Evolutionary conservation across 345 rosid species (phyloP).

Genomic region (Sisymbrium altissimum): DNA sequence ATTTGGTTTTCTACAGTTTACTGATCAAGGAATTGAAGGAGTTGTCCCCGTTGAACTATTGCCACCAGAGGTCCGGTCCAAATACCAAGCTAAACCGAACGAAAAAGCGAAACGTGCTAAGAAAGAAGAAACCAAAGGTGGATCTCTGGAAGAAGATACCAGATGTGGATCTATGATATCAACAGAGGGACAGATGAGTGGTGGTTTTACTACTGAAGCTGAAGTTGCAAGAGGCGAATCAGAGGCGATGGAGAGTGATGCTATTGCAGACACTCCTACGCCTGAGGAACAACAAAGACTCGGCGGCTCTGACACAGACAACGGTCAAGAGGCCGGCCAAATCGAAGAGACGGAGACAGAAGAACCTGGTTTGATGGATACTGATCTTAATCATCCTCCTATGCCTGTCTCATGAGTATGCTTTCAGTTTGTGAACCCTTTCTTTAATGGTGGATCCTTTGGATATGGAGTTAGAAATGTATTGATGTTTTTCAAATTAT

Average conservation of each 20-base stretch:
- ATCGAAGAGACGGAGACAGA: constrained; percentile 80
- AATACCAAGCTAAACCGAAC: constrained; percentile 81
- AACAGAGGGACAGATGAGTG: constrained; percentile 63
- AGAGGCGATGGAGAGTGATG: constrained; percentile 68
- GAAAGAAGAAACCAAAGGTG: constrained; percentile 71
- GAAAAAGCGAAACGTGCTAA: constrained; percentile 88
- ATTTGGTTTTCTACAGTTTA: constrained; percentile 56
- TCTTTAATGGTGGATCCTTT: too few species aligned
- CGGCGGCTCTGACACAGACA: constrained; percentile 64
- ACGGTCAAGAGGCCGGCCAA: constrained; percentile 75
- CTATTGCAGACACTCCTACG: constrained; percentile 41
- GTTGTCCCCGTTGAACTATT: constrained; percentile 91
- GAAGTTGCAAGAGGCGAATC: constrained; percentile 58
- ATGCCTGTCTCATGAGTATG: constrained; percentile 5
- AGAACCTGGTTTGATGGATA: constrained; percentile 46
- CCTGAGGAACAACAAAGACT: constrained; percentile 79
- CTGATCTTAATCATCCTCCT: constrained; percentile 25
- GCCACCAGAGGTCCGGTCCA: constrained; percentile 68
- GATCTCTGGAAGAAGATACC: background rate
- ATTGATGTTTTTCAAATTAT: background rate
- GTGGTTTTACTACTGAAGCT: constrained; percentile 54
- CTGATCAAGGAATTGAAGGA: constrained; percentile 92
- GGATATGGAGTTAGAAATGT: background rate
- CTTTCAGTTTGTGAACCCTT: background rate
- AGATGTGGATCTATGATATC: constrained; percentile 30